Conservation (phyloP, 2,329 filamentous ascomycete genomes). For the Beauveria asiatica region DNA sequence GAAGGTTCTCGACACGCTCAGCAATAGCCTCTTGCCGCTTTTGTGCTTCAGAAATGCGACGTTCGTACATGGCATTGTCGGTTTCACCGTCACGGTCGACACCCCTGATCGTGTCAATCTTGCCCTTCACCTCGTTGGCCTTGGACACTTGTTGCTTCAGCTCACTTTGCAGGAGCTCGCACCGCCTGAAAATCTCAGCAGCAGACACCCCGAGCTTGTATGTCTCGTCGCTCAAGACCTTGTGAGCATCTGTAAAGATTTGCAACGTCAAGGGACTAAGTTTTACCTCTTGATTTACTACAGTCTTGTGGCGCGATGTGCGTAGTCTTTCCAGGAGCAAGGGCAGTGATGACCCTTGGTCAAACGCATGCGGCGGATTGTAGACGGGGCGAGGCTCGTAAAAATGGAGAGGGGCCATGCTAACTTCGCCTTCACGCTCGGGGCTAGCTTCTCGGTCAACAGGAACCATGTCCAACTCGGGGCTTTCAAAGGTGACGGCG, state of each 20-base stretch:
- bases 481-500: conserved; percentile 50
- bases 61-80: conserved; percentile 49
- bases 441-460: conserved; percentile 34
- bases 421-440: conserved; percentile 31
- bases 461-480: conserved; percentile 42
- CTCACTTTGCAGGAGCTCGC: conserved; percentile 59
- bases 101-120: conserved; percentile 55
- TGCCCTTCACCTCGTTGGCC: conserved; percentile 55
- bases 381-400: conserved; percentile 60
- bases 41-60: conserved; percentile 46
- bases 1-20: conserved; percentile 51
- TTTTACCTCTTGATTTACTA: conserved; percentile 58
- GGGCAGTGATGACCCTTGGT: conserved; percentile 47
- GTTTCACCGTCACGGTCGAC: conserved; percentile 39
- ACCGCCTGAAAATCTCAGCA: conserved; percentile 64
- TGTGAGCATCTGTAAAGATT: conserved; percentile 65
- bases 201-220: conserved; percentile 59
- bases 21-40: conserved; percentile 48
- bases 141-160: conserved; percentile 59
- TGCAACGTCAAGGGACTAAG: conserved; percentile 63
- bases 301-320: conserved; percentile 50
- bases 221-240: conserved; percentile 61
- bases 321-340: conserved; percentile 46
- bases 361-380: conserved; percentile 53
- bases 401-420: conserved; percentile 39